Base-by-base conservation (phyloP, 192 early-diverging fungal species). In the Coemansia sp. region DNA sequence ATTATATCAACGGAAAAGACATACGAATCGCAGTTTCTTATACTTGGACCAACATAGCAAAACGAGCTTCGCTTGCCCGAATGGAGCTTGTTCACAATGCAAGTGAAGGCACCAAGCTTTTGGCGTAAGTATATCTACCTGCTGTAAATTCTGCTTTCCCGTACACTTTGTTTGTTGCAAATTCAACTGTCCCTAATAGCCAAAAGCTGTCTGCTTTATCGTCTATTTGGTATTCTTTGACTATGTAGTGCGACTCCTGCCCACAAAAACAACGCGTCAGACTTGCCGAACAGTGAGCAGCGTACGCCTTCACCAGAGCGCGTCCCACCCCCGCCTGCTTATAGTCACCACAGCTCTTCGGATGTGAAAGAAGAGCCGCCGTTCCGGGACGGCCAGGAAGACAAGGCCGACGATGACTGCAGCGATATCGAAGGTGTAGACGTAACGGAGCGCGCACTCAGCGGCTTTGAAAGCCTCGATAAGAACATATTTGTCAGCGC, bases 401-500 rank as follows among this genome's bases (percentile, higher is more conserved):
- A 57, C 31, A 69, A 74, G 42, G 33, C 23, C 15, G 66, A 74
- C 23, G 37, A 51, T 51, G 48, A 26, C 48, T 51, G 23, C 25
- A 51, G 48, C 25, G 48, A 51, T 15, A 51, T 76, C 1, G 65
- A 63, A 5, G 79, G 71, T 8, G 30, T 63, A 1, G 79, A 81
- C 39, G 48, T 73, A 55, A 81, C 79, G 3, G 67, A 52, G 3
- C 28, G 29, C 33, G 79, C 79, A 7, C 28, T 71, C 1, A 16
- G 35, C 20, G 59, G 57, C 70, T 81, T 81, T 45, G 79, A 75
- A 42, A 18, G 5, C 26, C 62, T 81, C 13, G 79, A 81, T 30
- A 66, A 63, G 28, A 81, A 77, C 58, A 71, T 76, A 56, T 74
- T 77, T 73, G 64, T 81, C 34, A 70, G 79, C 7, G 74, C 72